Percentiles rank a stretch among this genome's conserved stretches.
These are phyloP conservation scores for Saccharomycopsis oosterbeekiorum DNA, from an alignment of 805 yeast genomes.

Conservation along the genomic window DNA sequence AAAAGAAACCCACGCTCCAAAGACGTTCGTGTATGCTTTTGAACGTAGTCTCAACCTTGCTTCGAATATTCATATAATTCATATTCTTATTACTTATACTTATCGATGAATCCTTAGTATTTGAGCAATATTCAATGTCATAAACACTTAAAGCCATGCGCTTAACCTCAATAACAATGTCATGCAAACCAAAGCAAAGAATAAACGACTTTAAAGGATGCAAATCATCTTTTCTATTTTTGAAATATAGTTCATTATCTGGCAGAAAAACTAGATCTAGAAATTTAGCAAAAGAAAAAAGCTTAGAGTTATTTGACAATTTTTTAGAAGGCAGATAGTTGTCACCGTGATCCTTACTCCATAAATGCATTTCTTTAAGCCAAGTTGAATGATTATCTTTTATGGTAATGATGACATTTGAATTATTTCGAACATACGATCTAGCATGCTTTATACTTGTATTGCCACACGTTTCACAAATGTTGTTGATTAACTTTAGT, in stretches of 20 bases:
- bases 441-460: not conserved
- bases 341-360: not conserved
- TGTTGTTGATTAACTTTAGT: not conserved
- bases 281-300: not conserved
- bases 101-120: not conserved
- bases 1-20: not conserved
- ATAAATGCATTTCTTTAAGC: not conserved
- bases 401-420: not conserved
- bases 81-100: not conserved
- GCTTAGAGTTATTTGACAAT: not conserved
- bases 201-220: not conserved
- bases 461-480: not conserved
- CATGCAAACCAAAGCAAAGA: not conserved
- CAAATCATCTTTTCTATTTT: not conserved
- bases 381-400: not conserved
- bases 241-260: not conserved
- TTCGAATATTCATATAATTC: not conserved
- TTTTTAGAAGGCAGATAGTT: not conserved
- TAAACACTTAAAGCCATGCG: not conserved
- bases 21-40: not conserved
- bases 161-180: not conserved
- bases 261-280: not conserved
- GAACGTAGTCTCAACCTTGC: not conserved
- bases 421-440: not conserved
- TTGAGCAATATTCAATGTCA: not conserved